Conservation (phyloP, 2,329 filamentous ascomycete species). For the Coniochaeta sp. region DNA sequence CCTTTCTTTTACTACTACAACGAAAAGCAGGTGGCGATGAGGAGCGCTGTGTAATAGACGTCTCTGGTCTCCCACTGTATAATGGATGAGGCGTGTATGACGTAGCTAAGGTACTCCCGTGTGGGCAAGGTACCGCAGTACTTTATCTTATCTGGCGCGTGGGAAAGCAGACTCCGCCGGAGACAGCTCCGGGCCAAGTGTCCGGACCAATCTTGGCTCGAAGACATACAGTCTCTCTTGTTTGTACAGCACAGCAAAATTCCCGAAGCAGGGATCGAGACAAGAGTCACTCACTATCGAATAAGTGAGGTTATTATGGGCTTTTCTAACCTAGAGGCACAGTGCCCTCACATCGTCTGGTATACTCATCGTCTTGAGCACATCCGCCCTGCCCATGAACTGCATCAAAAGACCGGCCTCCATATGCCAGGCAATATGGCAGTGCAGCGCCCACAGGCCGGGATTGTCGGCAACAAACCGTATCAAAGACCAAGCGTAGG, state of each 20-base stretch:
- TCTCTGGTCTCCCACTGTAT: neutral
- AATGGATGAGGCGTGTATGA: neutral
- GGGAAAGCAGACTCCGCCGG: neutral
- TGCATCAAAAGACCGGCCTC: conserved; percentile 17
- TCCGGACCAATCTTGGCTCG: neutral
- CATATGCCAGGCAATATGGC: conserved; percentile 8
- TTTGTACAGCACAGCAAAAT: too few species aligned
- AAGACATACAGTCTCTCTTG: too few species aligned
- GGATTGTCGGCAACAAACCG: conserved; percentile 44
- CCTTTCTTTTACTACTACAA: neutral
- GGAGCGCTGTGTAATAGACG: neutral
- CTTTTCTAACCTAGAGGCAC: conserved; percentile 25
- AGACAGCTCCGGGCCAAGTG: neutral
- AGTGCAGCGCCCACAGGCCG: conserved; percentile 22
- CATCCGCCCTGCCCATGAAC: conserved; percentile 37
- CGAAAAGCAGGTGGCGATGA: neutral
- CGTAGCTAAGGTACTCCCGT: neutral
- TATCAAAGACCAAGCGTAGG: conserved; percentile 41
- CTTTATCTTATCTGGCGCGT: neutral
- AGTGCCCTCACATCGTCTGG: conserved; percentile 37
- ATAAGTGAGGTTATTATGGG: too few species aligned
- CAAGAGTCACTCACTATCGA: too few species aligned
- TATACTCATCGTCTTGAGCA: conserved; percentile 31
- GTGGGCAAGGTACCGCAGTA: neutral
- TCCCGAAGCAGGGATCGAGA: too few species aligned